Percentiles rank a stretch among this genome's conserved stretches.
Conservation (phyloP, 345 rosid species). For the Arabis hirsuta region DNA sequence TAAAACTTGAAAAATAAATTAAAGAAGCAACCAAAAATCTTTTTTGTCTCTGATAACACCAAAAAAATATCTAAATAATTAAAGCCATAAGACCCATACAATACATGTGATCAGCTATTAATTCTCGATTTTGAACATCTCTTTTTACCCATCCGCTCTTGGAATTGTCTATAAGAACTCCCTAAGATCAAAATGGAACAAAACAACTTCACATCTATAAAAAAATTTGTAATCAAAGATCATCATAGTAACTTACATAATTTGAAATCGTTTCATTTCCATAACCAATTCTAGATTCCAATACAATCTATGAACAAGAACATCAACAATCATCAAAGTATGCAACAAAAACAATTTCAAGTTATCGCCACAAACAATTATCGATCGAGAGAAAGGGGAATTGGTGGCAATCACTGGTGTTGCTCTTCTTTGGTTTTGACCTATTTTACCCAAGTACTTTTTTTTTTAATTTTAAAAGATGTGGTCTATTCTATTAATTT, state of each 20-base stretch:
- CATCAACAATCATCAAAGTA: background rate
- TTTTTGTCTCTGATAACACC: conserved; percentile 85
- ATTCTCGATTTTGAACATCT: conserved; percentile 78
- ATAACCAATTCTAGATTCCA: background rate
- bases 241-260: background rate
- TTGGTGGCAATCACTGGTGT: too few species aligned
- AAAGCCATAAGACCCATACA: conserved; percentile 97
- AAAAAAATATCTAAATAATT: conserved; percentile 71
- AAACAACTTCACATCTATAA: too few species aligned
- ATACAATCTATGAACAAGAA: background rate
- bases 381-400: too few species aligned
- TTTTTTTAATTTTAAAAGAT: too few species aligned
- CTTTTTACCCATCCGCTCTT: conserved; percentile 90
- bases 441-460: too few species aligned
- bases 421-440: too few species aligned
- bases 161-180: too few species aligned
- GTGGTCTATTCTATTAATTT: too few species aligned
- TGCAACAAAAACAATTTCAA: too few species aligned
- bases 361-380: too few species aligned
- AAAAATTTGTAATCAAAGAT: background rate
- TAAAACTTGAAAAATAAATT: too few species aligned
- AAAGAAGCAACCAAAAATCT: conserved; percentile 18
- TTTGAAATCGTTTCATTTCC: background rate
- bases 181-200: too few species aligned
- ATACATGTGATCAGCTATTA: conserved; percentile 91